Percentiles rank a stretch among this genome's conserved stretches.
Evolutionary conservation across 768 basidiomycete genomes (phyloP).

Genomic region (Russula earlei): DNA sequence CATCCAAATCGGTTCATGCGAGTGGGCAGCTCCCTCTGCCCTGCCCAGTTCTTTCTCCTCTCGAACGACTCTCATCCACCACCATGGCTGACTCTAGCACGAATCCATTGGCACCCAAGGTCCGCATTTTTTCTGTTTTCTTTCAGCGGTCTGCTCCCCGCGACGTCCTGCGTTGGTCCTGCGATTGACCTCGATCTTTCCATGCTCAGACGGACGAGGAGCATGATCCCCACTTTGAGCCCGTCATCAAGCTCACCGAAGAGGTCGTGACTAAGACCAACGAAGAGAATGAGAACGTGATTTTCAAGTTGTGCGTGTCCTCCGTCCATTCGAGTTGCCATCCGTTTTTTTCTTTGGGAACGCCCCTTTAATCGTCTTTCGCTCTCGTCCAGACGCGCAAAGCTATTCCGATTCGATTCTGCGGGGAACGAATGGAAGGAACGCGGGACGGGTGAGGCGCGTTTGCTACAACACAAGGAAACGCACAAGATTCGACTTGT

Average conservation of each 20-base stretch:
- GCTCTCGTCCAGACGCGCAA: constrained; percentile 69
- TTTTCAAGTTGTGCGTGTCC: constrained; percentile 87
- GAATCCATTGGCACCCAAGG: constrained; percentile 65
- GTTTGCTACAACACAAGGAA: constrained; percentile 82
- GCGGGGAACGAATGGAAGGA: constrained; percentile 91
- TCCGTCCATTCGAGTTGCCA: constrained; percentile 15
- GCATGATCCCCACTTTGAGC: constrained; percentile 86
- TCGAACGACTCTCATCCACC: constrained; percentile 12
- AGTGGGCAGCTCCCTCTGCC: constrained; percentile 16
- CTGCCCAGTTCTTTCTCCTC: constrained; percentile 17
- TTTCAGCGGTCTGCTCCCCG: background rate
- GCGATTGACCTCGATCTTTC: constrained; percentile 17
- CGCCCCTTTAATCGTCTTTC: background rate
- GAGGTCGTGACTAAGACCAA: constrained; percentile 90
- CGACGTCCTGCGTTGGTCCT: background rate
- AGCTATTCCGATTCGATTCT: constrained; percentile 90
- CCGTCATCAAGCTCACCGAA: constrained; percentile 93
- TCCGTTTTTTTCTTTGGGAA: constrained; percentile 6
- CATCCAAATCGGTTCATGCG: constrained; percentile 22
- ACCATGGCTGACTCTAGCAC: constrained; percentile 15
- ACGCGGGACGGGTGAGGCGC: constrained; percentile 91
- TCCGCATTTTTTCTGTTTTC: constrained; percentile 29
- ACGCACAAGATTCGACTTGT: constrained; percentile 90
- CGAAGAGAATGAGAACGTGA: constrained; percentile 87
- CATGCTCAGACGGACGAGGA: constrained; percentile 57